Evolutionary conservation across 2,329 filamentous ascomycete species (phyloP), one percentile per base, ranked within the genome.

Genomic region (Falciphora oryzae): DNA sequence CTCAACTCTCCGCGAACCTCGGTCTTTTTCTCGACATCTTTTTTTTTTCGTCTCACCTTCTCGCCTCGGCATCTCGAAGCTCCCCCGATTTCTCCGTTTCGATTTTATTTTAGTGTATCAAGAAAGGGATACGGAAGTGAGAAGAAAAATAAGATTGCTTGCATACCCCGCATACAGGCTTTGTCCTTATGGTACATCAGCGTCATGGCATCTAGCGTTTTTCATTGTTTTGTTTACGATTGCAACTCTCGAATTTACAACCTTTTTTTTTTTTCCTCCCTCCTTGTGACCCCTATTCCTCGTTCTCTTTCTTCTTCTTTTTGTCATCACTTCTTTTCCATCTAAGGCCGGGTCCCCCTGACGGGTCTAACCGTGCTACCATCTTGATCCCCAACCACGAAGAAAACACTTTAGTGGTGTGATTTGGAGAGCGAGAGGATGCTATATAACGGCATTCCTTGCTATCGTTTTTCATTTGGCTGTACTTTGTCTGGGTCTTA

Each of bases 151-250:
- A 44, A 44, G 38, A 44, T 44, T 44, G 76, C 77, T 77, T 78
- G 75, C 75, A 75, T 78, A 76, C 71, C 78, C 77, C 75, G 75
- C 75, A 75, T 76, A 76, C 72, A 73, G 73, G 74, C 71, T 71
- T 73, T 70, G 68, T 68, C 63, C 63, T 68, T 65, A 67, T 60
- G 70, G 68, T 68, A 70, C 68, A 71, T 73, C 74, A 78, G 77
- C 76, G 78, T 72, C 75, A 78, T 77, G 77, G 78, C 78, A 80
- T 79, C 35, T 75, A 80, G 78, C 78, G 78, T 78, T 75, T 75
- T 75, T 72, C 28, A 61, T n/a, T 57, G 50, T 53, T 38, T 67
- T 53, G 65, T 65, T 65, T 66, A 65, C 61, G 63, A 64, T 59
- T 63, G 66, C 64, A 64, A 65, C 62, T 65, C 58, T 59, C 60